Evolutionary conservation across 2,329 filamentous ascomycete genomes (phyloP).

Genomic region (Sordariomycetes sp.): DNA sequence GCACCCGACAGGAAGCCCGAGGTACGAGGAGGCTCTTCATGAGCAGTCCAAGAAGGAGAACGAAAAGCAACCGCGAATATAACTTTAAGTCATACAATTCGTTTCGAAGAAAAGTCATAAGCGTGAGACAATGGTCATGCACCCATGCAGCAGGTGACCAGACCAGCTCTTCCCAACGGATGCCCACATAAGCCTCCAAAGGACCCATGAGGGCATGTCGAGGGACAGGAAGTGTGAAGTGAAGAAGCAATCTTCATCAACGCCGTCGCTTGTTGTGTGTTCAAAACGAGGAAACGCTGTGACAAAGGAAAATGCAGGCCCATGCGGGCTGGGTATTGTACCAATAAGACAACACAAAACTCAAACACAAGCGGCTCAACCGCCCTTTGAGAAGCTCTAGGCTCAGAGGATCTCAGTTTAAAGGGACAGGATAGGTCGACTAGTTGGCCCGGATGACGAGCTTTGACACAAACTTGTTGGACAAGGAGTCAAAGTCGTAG

Average conservation of each 20-base stretch:
- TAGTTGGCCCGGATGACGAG: constrained; percentile 92
- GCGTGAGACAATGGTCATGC: constrained; percentile 22
- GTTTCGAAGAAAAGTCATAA: constrained; percentile 27
- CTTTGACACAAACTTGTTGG: constrained; percentile 95
- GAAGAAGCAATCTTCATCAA: constrained; percentile 7
- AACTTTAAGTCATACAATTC: constrained; percentile 31
- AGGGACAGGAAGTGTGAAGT: constrained; percentile 18
- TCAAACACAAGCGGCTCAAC: not conserved
- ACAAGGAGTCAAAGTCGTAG: constrained; percentile 87
- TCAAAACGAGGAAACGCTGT: constrained; percentile 14
- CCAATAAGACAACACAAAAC: not conserved
- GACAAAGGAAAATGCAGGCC: constrained; percentile 13
- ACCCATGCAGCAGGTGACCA: constrained; percentile 22
- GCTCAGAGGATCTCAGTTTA: not conserved
- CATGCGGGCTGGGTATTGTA: not conserved
- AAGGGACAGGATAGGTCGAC: too few relatives aligned
- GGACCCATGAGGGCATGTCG: too few relatives aligned
- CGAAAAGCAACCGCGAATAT: constrained; percentile 15
- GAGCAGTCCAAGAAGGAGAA: constrained; percentile 6
- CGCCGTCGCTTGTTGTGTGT: constrained; percentile 2
- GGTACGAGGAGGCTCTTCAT: too few relatives aligned
- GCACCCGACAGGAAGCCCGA: too few relatives aligned
- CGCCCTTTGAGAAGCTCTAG: not conserved
- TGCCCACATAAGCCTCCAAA: too few relatives aligned
- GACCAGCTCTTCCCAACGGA: too few relatives aligned